Percentiles rank a stretch among this genome's conserved stretches.
These are phyloP conservation scores for Fusarium fracticaudum DNA, from an alignment of 2,329 filamentous ascomycete species.

Conservation along the genomic window DNA sequence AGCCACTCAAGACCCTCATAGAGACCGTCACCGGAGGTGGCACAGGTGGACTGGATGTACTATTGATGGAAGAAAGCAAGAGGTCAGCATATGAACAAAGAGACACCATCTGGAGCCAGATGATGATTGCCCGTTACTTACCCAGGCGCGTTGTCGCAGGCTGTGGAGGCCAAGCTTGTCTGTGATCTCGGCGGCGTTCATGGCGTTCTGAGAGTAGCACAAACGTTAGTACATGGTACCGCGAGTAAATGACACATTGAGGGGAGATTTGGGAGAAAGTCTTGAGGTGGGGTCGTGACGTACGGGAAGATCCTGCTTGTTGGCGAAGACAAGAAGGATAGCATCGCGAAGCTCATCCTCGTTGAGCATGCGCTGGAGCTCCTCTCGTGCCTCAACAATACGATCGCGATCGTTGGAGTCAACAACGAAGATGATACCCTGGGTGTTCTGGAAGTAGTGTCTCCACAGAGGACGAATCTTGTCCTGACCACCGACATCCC, in stretches of 20 bases:
- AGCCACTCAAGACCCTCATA: slow-evolving; percentile 99
- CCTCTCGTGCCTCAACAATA: slow-evolving; percentile 95
- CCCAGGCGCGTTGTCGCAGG: slow-evolving; percentile 98
- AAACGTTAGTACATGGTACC: slow-evolving; percentile 29
- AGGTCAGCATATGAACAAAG: slow-evolving; percentile 34
- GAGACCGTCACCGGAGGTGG: slow-evolving; percentile 98
- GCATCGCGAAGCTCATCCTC: slow-evolving; percentile 99
- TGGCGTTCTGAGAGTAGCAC: slow-evolving; percentile 78
- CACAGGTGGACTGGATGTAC: slow-evolving; percentile 99
- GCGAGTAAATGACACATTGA: slow-evolving; percentile 1
- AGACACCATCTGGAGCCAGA: not conserved
- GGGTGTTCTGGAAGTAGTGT: slow-evolving; percentile 99
- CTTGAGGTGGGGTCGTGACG: slow-evolving; percentile 53
- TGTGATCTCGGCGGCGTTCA: slow-evolving; percentile 99
- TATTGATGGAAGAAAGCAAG: slow-evolving; percentile 49
- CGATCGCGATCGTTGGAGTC: slow-evolving; percentile 99
- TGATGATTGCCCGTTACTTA: slow-evolving; percentile 64
- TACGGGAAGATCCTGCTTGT: slow-evolving; percentile 99
- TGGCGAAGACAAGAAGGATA: slow-evolving; percentile 96
- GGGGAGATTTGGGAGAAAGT: slow-evolving; percentile 6
- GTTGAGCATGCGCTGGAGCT: slow-evolving; percentile 98
- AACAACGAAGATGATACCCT: slow-evolving; percentile 99
- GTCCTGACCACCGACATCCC: slow-evolving; percentile 99
- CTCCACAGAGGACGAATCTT: slow-evolving; percentile 99
- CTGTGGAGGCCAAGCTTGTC: slow-evolving; percentile 99